A percentile compares a stretch with the other conserved stretches of the same genome.
Evolutionary conservation across 345 rosid genomes (phyloP).

Genomic region (Ceriops tagal): DNA sequence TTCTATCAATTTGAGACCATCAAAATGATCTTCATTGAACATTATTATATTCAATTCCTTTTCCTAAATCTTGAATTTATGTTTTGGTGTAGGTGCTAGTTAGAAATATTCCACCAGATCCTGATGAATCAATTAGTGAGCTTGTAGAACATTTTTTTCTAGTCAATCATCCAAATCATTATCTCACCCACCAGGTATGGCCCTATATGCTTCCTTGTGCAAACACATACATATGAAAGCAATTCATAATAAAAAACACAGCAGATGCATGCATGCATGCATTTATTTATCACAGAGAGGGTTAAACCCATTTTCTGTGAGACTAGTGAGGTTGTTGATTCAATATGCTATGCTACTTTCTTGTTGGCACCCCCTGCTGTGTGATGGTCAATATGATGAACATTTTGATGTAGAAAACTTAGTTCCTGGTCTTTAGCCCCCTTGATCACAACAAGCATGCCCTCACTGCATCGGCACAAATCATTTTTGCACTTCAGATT

Average conservation of each 20-base stretch:
- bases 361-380: too few relatives aligned
- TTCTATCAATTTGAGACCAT: not conserved
- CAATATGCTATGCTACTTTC: too few relatives aligned
- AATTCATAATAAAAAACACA: too few relatives aligned
- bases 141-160: slow-evolving; percentile 84
- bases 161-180: slow-evolving; percentile 85
- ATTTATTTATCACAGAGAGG: too few relatives aligned
- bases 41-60: not conserved
- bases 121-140: slow-evolving; percentile 80
- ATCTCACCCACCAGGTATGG: slow-evolving; percentile 79
- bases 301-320: too few relatives aligned
- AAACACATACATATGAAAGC: not conserved
- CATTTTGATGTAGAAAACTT: not conserved
- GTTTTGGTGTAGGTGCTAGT: slow-evolving; percentile 61
- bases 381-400: not conserved
- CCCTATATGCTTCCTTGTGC: slow-evolving; percentile 1
- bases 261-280: too few relatives aligned
- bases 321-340: too few relatives aligned
- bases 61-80: slow-evolving; percentile 6
- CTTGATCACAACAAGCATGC: too few relatives aligned
- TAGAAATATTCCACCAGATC: slow-evolving; percentile 85
- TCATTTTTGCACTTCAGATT: too few relatives aligned
- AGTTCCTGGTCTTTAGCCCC: too few relatives aligned
- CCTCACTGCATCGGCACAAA: too few relatives aligned
- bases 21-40: not conserved